These are phyloP conservation scores for Epichloe scottii DNA, from an alignment of 2,329 filamentous ascomycete genomes.

Conservation along the genomic window DNA sequence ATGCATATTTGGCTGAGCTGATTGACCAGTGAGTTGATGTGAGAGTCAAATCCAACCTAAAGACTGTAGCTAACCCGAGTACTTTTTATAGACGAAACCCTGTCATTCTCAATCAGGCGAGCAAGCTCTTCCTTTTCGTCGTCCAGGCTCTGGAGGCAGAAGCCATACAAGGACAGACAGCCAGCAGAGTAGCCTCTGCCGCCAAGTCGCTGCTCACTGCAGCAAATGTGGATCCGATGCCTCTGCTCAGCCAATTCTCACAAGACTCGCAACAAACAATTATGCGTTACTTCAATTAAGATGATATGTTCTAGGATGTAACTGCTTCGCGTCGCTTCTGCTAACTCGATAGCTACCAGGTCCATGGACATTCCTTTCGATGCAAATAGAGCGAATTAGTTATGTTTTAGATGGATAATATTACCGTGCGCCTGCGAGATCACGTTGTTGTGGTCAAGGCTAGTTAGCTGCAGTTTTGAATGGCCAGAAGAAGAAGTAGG, in stretches of 20 bases:
- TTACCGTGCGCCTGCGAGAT: neutral
- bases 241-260: slow-evolving; percentile 61
- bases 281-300: slow-evolving; percentile 62
- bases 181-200: slow-evolving; percentile 60
- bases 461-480: neutral
- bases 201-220: slow-evolving; percentile 66
- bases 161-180: slow-evolving; percentile 75
- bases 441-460: neutral
- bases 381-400: neutral
- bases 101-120: slow-evolving; percentile 62
- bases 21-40: slow-evolving; percentile 76
- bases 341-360: neutral
- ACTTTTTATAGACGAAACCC: slow-evolving; percentile 60
- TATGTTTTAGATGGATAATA: neutral
- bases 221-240: slow-evolving; percentile 62
- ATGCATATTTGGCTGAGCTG: slow-evolving; percentile 78
- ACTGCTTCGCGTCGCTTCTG: neutral
- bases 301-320: neutral
- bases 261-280: slow-evolving; percentile 73
- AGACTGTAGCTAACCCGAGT: slow-evolving; percentile 14
- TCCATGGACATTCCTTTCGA: neutral
- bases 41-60: neutral
- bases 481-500: neutral
- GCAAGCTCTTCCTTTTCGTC: slow-evolving; percentile 73
- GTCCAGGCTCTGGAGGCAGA: slow-evolving; percentile 84